These are phyloP conservation scores for Leersia perrieri DNA, from an alignment of 176 grass and related monocot genomes.

Conservation along the genomic window DNA sequence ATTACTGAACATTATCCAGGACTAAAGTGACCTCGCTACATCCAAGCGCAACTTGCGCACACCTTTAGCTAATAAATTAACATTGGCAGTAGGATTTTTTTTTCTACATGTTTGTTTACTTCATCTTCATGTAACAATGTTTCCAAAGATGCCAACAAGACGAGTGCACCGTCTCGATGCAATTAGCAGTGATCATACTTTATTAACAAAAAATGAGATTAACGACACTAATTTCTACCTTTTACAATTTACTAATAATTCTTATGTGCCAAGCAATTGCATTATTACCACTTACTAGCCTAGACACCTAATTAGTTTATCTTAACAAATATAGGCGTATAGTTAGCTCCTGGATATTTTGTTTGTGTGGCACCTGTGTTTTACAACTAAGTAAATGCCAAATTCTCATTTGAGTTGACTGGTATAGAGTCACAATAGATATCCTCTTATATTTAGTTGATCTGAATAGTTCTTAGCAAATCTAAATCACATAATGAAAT, in stretches of 20 bases:
- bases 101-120: constrained; percentile 11
- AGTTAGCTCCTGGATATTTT: no score
- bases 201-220: neutral
- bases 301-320: no score
- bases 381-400: no score
- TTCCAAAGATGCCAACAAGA: constrained; percentile 39
- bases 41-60: constrained; percentile 9
- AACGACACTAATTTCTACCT: neutral
- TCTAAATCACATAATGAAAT: neutral
- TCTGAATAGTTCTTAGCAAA: no score
- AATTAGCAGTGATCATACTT: constrained; percentile 12
- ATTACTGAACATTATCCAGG: constrained; percentile 18
- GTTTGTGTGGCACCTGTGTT: no score
- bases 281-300: no score
- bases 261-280: no score
- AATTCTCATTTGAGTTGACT: no score
- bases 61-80: constrained; percentile 24
- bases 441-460: no score
- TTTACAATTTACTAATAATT: no score
- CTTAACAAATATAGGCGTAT: no score
- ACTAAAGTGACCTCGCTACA: constrained; percentile 26
- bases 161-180: constrained; percentile 16
- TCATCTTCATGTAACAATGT: constrained; percentile 26
- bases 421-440: no score
- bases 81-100: neutral